phyloP scores from a whole-genome alignment of 2,329 filamentous ascomycete genomes.

The Colletotrichum sp. region DNA sequence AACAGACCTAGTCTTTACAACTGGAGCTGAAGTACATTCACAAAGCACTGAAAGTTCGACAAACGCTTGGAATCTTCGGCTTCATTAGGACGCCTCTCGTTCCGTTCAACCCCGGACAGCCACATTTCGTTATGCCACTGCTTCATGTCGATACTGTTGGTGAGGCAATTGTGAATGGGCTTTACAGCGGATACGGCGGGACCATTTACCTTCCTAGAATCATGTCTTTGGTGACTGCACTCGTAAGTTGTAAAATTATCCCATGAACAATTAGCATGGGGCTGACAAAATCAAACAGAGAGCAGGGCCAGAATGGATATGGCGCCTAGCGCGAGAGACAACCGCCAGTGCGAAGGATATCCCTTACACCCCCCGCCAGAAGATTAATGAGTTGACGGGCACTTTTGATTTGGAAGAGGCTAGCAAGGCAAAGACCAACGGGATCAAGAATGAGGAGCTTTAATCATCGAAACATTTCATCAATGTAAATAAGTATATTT shows the following conservation, averaged over 20 bases:
- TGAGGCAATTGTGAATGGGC: slow-evolving; percentile 29
- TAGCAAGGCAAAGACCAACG: not conserved
- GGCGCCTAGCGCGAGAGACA: slow-evolving; percentile 3
- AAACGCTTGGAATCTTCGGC: slow-evolving; percentile 33
- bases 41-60: slow-evolving; percentile 30
- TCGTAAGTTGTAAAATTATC: slow-evolving; percentile 26
- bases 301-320: slow-evolving; percentile 27
- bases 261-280: fast-evolving
- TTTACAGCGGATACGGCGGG: slow-evolving; percentile 34
- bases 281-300: slow-evolving; percentile 14
- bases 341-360: not conserved
- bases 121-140: slow-evolving; percentile 33
- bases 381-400: not conserved
- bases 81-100: slow-evolving; percentile 37
- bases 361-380: not conserved
- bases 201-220: slow-evolving; percentile 34
- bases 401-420: not conserved
- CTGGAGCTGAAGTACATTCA: slow-evolving; percentile 33
- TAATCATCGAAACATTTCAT: not conserved
- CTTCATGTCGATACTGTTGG: slow-evolving; percentile 36
- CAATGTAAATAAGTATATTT: not conserved
- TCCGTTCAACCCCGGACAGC: slow-evolving; percentile 26
- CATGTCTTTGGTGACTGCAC: slow-evolving; percentile 26
- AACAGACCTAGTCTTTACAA: slow-evolving; percentile 3
- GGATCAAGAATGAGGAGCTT: not conserved